Evolutionary conservation across 2,329 filamentous ascomycete genomes (phyloP).

Genomic region (Colletotrichum euphorbiae): DNA sequence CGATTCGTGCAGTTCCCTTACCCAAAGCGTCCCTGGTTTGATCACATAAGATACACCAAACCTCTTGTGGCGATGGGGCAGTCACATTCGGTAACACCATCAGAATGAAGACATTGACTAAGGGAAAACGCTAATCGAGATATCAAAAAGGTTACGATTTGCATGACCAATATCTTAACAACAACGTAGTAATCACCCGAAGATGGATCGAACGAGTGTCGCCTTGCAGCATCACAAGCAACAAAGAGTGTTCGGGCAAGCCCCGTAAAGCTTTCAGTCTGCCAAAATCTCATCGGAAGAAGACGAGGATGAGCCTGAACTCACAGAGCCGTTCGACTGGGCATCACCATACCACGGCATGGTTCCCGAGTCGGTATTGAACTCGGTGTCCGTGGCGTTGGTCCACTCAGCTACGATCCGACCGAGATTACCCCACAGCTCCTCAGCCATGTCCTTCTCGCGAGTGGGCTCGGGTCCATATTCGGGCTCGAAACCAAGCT

Average conservation of each 20-base stretch:
- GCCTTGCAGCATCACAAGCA: too few species aligned
- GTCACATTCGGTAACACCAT: too few species aligned
- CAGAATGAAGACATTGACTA: too few species aligned
- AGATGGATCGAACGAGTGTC: too few species aligned
- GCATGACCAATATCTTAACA: too few species aligned
- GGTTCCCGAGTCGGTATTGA: constrained; percentile 10
- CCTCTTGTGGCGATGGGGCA: too few species aligned
- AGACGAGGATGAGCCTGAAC: constrained; percentile 5
- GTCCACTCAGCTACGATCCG: constrained; percentile 29
- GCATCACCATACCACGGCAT: constrained; percentile 31
- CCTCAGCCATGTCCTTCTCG: constrained; percentile 23
- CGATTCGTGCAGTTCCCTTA: too few species aligned
- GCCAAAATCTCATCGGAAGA: constrained; percentile 16
- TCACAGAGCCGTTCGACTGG: not conserved
- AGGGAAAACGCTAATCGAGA: too few species aligned
- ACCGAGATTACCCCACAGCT: constrained; percentile 16
- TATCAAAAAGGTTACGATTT: too few species aligned
- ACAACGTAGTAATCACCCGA: too few species aligned
- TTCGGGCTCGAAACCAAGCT: constrained; percentile 17
- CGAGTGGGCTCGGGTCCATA: constrained; percentile 22
- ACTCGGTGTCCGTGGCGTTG: constrained; percentile 26
- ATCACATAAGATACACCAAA: too few species aligned
- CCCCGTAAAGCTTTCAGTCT: not conserved
- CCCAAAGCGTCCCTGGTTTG: too few species aligned
- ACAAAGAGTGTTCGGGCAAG: not conserved